Conservation (phyloP, 495 filamentous ascomycete genomes). For the Thozetella sp. region DNA sequence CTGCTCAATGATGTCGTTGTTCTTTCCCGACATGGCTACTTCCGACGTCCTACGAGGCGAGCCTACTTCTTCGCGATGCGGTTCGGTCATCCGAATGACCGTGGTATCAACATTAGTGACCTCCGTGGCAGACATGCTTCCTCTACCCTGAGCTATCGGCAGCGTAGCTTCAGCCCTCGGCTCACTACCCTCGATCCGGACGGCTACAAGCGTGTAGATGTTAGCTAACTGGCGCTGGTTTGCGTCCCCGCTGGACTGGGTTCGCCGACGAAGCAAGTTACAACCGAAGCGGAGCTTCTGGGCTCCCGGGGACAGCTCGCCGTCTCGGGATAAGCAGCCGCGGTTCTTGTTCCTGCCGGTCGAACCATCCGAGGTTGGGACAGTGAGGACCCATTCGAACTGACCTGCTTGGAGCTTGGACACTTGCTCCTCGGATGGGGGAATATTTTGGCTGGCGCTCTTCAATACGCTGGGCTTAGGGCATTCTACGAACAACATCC, state of each 20-base stretch:
- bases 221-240: conserved; percentile 14
- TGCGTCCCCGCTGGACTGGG: conserved; percentile 10
- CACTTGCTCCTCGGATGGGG: conserved; percentile 37
- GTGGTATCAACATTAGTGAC: conserved; percentile 8
- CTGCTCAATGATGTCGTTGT: conserved; percentile 39
- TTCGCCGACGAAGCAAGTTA: conserved; percentile 37
- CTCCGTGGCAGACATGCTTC: conserved; percentile 12
- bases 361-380: conserved; percentile 20
- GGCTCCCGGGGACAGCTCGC: conserved; percentile 9
- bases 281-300: conserved; percentile 43
- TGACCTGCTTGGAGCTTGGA: conserved; percentile 52
- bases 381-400: conserved; percentile 46
- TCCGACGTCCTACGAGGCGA: conserved; percentile 20
- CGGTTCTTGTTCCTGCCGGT: conserved; percentile 12
- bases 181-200: conserved; percentile 23
- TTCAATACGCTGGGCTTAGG: conserved; percentile 24
- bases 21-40: conserved; percentile 6
- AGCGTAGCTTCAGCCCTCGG: background rate
- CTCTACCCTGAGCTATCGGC: conserved; percentile 7
- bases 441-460: conserved; percentile 28
- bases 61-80: conserved; percentile 2
- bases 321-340: conserved; percentile 14
- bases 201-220: conserved; percentile 34
- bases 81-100: conserved; percentile 10
- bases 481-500: conserved; percentile 7